Percentiles rank a stretch among this genome's conserved stretches.
phyloP scores from a whole-genome alignment of 148 eudicot genomes.

The Rheum nobile region DNA sequence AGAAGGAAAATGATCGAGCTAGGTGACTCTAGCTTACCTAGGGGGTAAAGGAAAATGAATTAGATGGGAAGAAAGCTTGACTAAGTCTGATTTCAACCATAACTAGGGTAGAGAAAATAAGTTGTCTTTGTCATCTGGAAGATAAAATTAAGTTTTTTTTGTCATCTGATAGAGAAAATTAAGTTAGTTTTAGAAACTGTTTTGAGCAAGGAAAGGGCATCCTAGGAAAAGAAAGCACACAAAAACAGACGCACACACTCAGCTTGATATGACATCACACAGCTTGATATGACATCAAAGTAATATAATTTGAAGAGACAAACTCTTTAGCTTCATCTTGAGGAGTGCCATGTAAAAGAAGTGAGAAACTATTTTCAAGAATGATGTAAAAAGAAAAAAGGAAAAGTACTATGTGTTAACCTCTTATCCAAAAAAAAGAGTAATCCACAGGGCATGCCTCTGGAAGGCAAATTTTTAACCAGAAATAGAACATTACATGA shows the following conservation, averaged over 20 bases:
- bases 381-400: neutral
- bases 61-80: neutral
- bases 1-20: neutral
- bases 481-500: neutral
- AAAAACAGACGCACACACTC: too few relatives aligned
- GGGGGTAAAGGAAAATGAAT: neutral
- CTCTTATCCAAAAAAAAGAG: neutral
- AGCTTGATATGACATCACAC: too few relatives aligned
- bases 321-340: neutral
- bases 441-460: neutral
- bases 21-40: neutral
- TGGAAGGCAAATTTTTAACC: neutral
- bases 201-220: neutral
- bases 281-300: neutral
- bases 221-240: too few relatives aligned
- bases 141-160: neutral
- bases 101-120: too few relatives aligned
- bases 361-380: neutral
- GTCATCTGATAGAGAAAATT: too few relatives aligned
- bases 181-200: too few relatives aligned
- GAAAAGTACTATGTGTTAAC: neutral
- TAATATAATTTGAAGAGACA: neutral
- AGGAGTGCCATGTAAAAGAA: neutral
- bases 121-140: neutral
- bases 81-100: neutral